Evolutionary conservation across 495 filamentous ascomycete species (phyloP).

Genomic region (Pyrenopolyporus hunteri): DNA sequence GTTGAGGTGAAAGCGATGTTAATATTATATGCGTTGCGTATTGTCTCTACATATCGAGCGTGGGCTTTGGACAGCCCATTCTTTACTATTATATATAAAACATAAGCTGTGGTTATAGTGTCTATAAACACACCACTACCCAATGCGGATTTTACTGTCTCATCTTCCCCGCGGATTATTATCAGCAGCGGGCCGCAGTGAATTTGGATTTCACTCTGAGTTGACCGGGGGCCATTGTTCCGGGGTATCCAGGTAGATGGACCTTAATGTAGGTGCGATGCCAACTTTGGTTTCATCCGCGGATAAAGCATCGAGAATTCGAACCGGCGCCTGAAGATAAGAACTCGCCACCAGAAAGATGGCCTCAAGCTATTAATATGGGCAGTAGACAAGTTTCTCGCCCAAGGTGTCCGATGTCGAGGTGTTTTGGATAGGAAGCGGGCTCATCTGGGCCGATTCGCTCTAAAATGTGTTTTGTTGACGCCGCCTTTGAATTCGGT

Average conservation of each 20-base stretch:
- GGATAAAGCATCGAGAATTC: conserved; percentile 6
- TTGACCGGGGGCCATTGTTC: background rate
- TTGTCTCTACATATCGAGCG: conserved; percentile 10
- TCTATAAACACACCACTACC: conserved; percentile 9
- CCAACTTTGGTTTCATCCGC: background rate
- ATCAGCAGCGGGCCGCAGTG: conserved; percentile 8
- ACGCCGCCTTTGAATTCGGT: conserved; percentile 8
- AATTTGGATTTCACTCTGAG: background rate
- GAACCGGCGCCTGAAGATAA: conserved; percentile 9
- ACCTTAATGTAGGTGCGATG: background rate
- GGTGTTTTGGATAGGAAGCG: background rate
- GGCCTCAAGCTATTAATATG: conserved; percentile 11
- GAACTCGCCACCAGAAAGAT: conserved; percentile 3
- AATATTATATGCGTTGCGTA: conserved; percentile 26
- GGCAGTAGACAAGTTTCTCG: background rate
- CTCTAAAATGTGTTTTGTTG: background rate
- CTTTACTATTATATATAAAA: conserved; percentile 19
- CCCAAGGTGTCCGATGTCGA: background rate
- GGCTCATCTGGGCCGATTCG: background rate
- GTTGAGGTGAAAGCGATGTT: too few species aligned
- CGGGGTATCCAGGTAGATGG: background rate
- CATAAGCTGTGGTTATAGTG: conserved; percentile 13
- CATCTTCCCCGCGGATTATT: conserved; percentile 5
- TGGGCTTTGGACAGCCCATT: conserved; percentile 5
- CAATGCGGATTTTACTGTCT: background rate